phyloP scores from a whole-genome alignment of 2,329 filamentous ascomycete species.

The Fusarium multiceps region DNA sequence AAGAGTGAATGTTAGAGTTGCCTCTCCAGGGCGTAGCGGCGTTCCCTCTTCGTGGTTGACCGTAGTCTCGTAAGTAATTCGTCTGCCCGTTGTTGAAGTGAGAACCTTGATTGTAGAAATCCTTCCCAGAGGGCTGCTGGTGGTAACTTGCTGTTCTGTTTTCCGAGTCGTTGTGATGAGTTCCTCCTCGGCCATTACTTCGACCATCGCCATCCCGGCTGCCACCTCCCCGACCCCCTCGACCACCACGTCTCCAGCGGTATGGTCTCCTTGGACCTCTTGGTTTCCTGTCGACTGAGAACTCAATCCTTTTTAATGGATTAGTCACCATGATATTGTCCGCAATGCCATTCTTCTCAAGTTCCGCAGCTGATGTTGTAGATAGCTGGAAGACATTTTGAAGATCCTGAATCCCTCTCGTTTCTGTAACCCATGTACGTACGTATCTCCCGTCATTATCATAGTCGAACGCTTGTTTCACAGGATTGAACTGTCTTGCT shows the following conservation, averaged over 20 bases:
- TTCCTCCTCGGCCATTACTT: background rate
- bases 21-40: constrained; percentile 26
- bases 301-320: constrained; percentile 74
- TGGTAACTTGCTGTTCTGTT: background rate
- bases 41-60: constrained; percentile 7
- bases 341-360: constrained; percentile 65
- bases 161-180: constrained; percentile 6
- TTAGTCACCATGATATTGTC: constrained; percentile 73
- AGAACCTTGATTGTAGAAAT: background rate
- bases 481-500: constrained; percentile 80
- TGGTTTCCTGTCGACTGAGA: constrained; percentile 65
- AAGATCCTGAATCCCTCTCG: constrained; percentile 63
- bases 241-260: constrained; percentile 42
- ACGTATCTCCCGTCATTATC: constrained; percentile 77
- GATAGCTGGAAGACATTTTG: constrained; percentile 77
- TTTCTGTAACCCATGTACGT: constrained; percentile 77
- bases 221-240: constrained; percentile 32
- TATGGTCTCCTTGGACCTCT: constrained; percentile 40
- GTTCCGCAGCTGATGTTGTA: constrained; percentile 69
- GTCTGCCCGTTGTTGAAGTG: background rate
- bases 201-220: background rate
- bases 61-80: background rate
- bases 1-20: constrained; percentile 21
- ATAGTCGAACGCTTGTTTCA: constrained; percentile 84
- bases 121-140: background rate